Percentiles rank a stretch among this genome's conserved stretches.
Conservation (phyloP, 768 basidiomycete genomes). For the Boletus pseudopeckii region DNA sequence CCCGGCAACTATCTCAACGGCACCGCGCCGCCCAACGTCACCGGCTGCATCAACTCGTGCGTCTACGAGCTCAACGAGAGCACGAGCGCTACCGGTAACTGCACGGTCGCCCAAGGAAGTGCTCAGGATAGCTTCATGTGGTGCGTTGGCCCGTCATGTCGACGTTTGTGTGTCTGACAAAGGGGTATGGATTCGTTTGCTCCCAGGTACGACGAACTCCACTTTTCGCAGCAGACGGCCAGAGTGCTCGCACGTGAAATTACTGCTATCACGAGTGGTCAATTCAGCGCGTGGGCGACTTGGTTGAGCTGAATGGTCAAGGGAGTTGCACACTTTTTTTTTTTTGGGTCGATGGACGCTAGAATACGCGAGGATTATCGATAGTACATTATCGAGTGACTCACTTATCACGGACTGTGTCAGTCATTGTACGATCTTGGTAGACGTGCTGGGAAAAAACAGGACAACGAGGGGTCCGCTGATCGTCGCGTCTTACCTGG, state of each 20-base stretch:
- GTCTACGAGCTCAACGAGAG: constrained; percentile 31
- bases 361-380: not conserved
- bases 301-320: constrained; percentile 42
- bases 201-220: constrained; percentile 46
- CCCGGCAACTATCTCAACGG: constrained; percentile 59
- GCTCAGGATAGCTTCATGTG: constrained; percentile 59
- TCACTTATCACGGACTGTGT: not conserved
- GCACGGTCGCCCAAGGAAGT: constrained; percentile 34
- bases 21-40: constrained; percentile 58
- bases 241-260: constrained; percentile 53
- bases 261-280: constrained; percentile 42
- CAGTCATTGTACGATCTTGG: not conserved
- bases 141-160: constrained; percentile 31
- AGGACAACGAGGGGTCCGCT: not conserved
- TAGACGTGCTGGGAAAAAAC: not conserved
- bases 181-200: not conserved
- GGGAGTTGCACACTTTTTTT: not conserved
- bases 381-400: not conserved
- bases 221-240: constrained; percentile 58
- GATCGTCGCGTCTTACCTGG: not conserved
- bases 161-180: not conserved
- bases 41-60: constrained; percentile 48
- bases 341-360: not conserved
- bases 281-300: constrained; percentile 43
- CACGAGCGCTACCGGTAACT: constrained; percentile 28